Conservation (phyloP, 2,329 filamentous ascomycete genomes). For the Ascochyta lentis region DNA sequence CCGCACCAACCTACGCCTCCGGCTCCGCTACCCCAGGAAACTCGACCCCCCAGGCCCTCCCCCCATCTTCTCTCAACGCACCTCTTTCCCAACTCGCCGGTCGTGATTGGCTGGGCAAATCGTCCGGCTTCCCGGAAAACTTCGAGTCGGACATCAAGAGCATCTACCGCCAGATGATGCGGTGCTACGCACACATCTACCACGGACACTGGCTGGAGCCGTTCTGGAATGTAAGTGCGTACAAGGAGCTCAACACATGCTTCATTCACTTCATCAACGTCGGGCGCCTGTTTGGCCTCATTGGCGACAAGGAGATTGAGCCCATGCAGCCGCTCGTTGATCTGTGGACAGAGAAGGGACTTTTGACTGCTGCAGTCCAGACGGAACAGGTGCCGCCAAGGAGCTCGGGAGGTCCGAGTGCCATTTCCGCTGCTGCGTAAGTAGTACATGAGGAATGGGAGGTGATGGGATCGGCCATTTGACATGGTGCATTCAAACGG, state of each 20-base stretch:
- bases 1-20: constrained; percentile 64
- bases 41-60: constrained; percentile 53
- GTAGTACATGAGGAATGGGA: background rate
- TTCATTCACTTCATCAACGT: constrained; percentile 62
- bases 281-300: constrained; percentile 78
- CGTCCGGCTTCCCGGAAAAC: constrained; percentile 69
- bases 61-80: constrained; percentile 55
- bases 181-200: constrained; percentile 61
- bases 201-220: constrained; percentile 59
- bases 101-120: constrained; percentile 85
- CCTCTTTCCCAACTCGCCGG: constrained; percentile 70
- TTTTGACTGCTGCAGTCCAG: constrained; percentile 65
- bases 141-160: constrained; percentile 78
- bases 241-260: constrained; percentile 61
- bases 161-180: constrained; percentile 63
- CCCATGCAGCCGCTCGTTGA: constrained; percentile 96
- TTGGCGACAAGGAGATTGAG: constrained; percentile 88
- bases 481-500: constrained; percentile 7
- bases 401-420: constrained; percentile 24
- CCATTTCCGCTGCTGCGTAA: constrained; percentile 24
- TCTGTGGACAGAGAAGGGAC: constrained; percentile 86
- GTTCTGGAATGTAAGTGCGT: constrained; percentile 57
- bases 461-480: constrained; percentile 14
- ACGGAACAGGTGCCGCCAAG: constrained; percentile 26
- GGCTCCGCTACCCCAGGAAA: constrained; percentile 57